Conservation (phyloP, 257 asterid species). For the Lycium ferocissimum region DNA sequence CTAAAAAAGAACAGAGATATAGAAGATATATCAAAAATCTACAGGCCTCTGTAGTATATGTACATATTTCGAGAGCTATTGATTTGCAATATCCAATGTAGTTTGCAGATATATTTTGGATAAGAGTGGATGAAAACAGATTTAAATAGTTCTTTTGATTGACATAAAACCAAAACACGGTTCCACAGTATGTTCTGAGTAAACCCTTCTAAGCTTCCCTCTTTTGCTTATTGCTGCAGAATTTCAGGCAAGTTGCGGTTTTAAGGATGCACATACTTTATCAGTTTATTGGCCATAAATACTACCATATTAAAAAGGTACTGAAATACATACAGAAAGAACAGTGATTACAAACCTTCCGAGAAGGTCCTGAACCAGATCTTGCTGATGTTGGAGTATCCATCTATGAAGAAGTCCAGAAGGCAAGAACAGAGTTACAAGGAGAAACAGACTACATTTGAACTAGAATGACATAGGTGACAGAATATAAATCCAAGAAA, state of each 20-base stretch:
- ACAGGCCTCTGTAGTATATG: conserved; percentile 3
- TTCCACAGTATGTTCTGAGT: background rate
- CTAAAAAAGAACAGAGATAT: background rate
- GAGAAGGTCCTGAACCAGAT: conserved; percentile 84
- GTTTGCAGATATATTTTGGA: background rate
- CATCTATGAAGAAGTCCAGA: conserved; percentile 51
- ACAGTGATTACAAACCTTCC: conserved; percentile 65
- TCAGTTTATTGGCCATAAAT: background rate
- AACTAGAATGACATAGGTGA: background rate
- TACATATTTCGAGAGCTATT: background rate
- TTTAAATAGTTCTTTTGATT: background rate
- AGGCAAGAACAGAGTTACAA: conserved; percentile 36
- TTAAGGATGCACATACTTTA: conserved; percentile 2
- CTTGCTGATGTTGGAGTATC: conserved; percentile 70
- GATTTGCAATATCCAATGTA: conserved; percentile 8
- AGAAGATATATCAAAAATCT: background rate
- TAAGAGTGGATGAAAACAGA: background rate
- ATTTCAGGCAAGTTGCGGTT: conserved; percentile 5
- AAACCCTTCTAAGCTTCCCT: conserved; percentile 9
- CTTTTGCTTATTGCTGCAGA: conserved; percentile 24
- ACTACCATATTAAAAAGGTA: background rate
- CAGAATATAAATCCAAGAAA: conserved; percentile 2
- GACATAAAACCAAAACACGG: background rate
- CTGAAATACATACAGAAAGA: background rate
- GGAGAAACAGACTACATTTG: conserved; percentile 22